Evolutionary conservation across 306 rosid species (phyloP).

Genomic region (Cercis canadensis): DNA sequence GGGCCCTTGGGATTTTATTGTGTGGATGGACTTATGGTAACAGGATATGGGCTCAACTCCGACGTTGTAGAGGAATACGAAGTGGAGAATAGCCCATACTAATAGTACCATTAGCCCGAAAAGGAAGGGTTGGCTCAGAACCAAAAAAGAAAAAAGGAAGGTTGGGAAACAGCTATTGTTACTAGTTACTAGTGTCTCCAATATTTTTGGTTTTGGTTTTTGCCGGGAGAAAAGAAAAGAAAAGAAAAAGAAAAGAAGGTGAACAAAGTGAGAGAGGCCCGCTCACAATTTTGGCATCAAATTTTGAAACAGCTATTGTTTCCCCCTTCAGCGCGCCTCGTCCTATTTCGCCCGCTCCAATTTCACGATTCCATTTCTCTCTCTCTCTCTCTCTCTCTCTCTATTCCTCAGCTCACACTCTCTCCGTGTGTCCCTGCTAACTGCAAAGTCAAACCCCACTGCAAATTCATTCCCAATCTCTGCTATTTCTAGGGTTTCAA

Average conservation of each 20-base stretch:
- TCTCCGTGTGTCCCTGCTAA: background rate
- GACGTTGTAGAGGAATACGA: too few species aligned
- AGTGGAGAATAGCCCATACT: too few species aligned
- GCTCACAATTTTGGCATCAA: slow-evolving; percentile 61
- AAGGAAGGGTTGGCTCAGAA: too few species aligned
- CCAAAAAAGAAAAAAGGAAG: too few species aligned
- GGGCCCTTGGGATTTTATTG: too few species aligned
- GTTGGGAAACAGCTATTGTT: too few species aligned
- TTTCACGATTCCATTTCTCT: slow-evolving; percentile 14
- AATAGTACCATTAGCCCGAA: too few species aligned
- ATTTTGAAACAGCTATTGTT: slow-evolving; percentile 46
- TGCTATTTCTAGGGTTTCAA: slow-evolving; percentile 49
- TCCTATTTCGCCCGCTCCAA: slow-evolving; percentile 1
- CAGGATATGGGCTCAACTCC: too few species aligned
- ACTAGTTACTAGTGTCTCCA: too few species aligned
- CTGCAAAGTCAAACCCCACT: slow-evolving; percentile 15
- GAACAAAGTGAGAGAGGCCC: slow-evolving; percentile 31
- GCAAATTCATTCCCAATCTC: background rate
- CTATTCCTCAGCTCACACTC: too few species aligned
- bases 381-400: background rate
- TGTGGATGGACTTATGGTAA: too few species aligned
- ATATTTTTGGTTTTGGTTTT: slow-evolving; percentile 19
- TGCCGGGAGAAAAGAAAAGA: slow-evolving; percentile 37
- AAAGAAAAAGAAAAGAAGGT: background rate
- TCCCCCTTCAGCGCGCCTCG: slow-evolving; percentile 45